Evolutionary conservation across 108 stramenopile species (phyloP).

Genomic region (Skeletonema potamos): DNA sequence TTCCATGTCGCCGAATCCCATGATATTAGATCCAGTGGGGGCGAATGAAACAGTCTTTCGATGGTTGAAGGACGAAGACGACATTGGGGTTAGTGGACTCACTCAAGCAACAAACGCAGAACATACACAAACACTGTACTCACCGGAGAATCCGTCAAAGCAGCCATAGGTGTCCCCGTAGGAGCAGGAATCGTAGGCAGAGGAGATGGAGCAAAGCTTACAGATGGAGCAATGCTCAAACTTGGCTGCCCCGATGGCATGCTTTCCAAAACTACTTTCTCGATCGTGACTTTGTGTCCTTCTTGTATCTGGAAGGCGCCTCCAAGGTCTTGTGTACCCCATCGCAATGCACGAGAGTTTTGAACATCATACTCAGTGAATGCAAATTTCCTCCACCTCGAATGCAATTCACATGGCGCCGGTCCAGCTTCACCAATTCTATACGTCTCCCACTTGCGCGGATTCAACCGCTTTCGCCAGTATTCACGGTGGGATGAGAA

Average conservation of each 20-base stretch:
- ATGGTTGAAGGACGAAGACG: background rate
- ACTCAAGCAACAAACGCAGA: background rate
- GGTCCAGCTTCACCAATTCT: constrained; percentile 18
- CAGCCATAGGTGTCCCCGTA: background rate
- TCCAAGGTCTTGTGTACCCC: background rate
- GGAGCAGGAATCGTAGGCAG: background rate
- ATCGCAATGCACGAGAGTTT: background rate
- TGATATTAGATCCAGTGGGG: background rate
- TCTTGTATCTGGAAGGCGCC: background rate
- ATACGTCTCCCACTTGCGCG: constrained; percentile 18
- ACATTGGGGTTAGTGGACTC: background rate
- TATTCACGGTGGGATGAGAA: constrained; percentile 32
- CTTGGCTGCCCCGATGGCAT: background rate
- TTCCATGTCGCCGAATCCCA: constrained; percentile 20
- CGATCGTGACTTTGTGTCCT: constrained; percentile 20
- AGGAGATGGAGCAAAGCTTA: background rate
- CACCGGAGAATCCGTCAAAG: background rate
- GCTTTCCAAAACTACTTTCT: constrained; percentile 15
- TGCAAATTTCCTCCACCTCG: constrained; percentile 32
- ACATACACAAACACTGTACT: background rate
- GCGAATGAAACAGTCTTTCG: too few species aligned
- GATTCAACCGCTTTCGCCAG: constrained; percentile 34
- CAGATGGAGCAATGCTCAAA: too few species aligned
- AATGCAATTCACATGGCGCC: constrained; percentile 17
- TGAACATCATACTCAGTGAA: constrained; percentile 18